Conservation (phyloP, 23 red algal species). For the Chondrus crispus region DNA sequence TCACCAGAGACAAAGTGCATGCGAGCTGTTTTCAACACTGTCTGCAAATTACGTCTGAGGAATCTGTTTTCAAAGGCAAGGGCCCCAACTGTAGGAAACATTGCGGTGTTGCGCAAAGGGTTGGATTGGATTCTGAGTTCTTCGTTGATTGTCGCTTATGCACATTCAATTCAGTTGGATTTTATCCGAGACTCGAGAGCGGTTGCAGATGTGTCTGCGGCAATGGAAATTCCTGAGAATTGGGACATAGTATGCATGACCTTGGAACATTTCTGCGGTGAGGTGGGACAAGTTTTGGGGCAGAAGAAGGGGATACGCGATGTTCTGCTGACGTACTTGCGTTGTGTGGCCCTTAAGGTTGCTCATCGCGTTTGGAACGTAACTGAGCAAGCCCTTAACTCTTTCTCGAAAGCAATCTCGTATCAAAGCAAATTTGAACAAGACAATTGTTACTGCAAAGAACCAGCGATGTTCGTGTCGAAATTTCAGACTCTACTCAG, state of each 20-base stretch:
- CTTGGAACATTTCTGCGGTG: not conserved
- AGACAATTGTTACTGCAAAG: slow-evolving; percentile 16
- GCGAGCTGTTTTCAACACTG: not conserved
- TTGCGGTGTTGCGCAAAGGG: not conserved
- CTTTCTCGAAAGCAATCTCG: slow-evolving; percentile 6
- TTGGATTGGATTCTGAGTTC: not conserved
- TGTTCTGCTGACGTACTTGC: not conserved
- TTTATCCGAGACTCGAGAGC: too few species aligned
- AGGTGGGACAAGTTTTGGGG: not conserved
- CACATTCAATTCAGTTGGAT: not conserved
- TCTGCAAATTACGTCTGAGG: not conserved
- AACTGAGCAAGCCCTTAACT: not conserved
- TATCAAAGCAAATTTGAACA: not conserved
- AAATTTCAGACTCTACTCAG: not conserved
- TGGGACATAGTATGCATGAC: slow-evolving; percentile 13
- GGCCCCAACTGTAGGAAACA: not conserved
- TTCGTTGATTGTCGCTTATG: not conserved
- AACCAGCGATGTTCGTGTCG: not conserved
- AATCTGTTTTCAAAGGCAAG: not conserved
- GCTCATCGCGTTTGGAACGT: slow-evolving; percentile 5
- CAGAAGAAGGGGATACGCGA: not conserved
- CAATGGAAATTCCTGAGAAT: not conserved
- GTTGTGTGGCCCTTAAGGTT: not conserved
- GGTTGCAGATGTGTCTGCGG: not conserved
- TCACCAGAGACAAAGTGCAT: not conserved